A percentile compares a stretch with the other conserved stretches of the same genome.
Evolutionary conservation across 108 stramenopile species (phyloP).

Genomic region (Poteriospumella lacustris): DNA sequence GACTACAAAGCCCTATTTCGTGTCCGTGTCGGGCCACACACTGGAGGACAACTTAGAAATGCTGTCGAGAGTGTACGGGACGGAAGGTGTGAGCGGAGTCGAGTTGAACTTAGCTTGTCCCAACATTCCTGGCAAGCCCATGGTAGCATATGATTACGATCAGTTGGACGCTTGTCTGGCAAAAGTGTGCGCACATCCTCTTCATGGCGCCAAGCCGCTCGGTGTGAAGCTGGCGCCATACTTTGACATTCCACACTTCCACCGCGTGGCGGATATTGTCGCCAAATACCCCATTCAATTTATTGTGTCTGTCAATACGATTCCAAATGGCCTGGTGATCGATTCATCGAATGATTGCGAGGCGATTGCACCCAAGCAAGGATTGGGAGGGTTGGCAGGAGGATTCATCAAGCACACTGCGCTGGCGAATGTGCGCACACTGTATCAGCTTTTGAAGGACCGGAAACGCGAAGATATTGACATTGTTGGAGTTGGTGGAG

Average conservation of each 20-base stretch:
- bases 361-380: constrained; percentile 66
- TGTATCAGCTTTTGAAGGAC: constrained; percentile 63
- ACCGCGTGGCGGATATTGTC: constrained; percentile 66
- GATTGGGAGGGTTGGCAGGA: constrained; percentile 76
- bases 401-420: constrained; percentile 77
- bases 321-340: constrained; percentile 74
- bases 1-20: constrained; percentile 72
- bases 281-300: constrained; percentile 67
- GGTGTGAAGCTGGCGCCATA: constrained; percentile 86
- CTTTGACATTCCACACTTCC: constrained; percentile 74
- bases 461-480: constrained; percentile 54
- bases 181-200: not conserved
- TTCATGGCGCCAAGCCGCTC: constrained; percentile 43
- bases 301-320: constrained; percentile 74
- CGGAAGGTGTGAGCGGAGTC: constrained; percentile 48
- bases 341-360: constrained; percentile 64
- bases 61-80: constrained; percentile 42
- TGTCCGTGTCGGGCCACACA: constrained; percentile 71
- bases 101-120: constrained; percentile 87
- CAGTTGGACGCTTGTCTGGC: constrained; percentile 71
- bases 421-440: constrained; percentile 70
- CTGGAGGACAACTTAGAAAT: constrained; percentile 74
- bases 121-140: constrained; percentile 85
- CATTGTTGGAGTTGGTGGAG: constrained; percentile 79
- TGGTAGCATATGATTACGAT: constrained; percentile 81